phyloP scores from a whole-genome alignment of 768 basidiomycete genomes.

The Fomitopsis serialis region DNA sequence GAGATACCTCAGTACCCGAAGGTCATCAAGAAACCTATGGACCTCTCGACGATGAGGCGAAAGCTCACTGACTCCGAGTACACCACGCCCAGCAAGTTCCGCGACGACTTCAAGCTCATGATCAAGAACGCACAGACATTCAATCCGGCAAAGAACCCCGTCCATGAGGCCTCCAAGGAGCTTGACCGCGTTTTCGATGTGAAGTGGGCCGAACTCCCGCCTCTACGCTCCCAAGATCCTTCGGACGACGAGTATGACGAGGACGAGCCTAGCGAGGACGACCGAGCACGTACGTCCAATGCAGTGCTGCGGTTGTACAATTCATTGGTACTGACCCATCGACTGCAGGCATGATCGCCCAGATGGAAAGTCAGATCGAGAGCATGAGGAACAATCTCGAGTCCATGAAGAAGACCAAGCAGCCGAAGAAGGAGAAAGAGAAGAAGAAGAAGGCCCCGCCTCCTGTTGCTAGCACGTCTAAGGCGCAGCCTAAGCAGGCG shows the following conservation, averaged over 20 bases:
- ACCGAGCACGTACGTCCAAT: constrained; percentile 66
- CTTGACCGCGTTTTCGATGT: constrained; percentile 88
- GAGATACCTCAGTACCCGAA: constrained; percentile 82
- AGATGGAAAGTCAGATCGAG: constrained; percentile 80
- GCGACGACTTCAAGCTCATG: constrained; percentile 91
- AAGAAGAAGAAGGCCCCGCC: constrained; percentile 42
- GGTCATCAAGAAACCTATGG: constrained; percentile 94
- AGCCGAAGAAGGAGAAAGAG: constrained; percentile 70
- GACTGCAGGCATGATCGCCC: constrained; percentile 58
- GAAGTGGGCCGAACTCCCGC: constrained; percentile 81
- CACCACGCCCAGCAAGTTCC: constrained; percentile 71
- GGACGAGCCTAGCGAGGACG: constrained; percentile 59
- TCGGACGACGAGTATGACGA: constrained; percentile 63
- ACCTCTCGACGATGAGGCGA: constrained; percentile 80
- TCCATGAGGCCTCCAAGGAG: constrained; percentile 81
- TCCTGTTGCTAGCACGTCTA: constrained; percentile 61
- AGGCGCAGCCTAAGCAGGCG: constrained; percentile 33
- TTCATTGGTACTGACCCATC: constrained; percentile 15
- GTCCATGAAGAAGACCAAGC: constrained; percentile 47
- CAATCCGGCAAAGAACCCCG: constrained; percentile 84
- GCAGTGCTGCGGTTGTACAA: too few relatives aligned
- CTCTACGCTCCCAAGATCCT: constrained; percentile 36
- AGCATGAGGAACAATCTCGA: constrained; percentile 67
- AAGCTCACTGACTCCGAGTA: constrained; percentile 82
- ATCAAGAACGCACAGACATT: constrained; percentile 90